Evolutionary conservation across 1,284 basidiomycete genomes (phyloP), one percentile per base, ranked within the genome.

Genomic region (Sparassis latifolia): DNA sequence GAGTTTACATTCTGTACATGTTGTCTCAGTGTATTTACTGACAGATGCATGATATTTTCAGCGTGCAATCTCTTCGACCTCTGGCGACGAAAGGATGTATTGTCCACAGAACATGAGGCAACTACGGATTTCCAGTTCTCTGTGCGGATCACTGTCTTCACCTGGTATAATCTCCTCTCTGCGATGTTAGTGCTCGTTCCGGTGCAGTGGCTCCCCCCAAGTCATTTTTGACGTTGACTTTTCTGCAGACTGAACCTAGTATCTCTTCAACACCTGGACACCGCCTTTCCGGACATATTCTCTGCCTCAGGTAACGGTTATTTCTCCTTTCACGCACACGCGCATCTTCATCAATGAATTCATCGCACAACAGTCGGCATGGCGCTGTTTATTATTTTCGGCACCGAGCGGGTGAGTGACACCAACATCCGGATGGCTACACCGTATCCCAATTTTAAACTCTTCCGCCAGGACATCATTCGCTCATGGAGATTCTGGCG

Each of bases 351-450:
- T 4, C 43, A 2, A 32, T 29, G 20, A 2, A 10, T 33, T 37
- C 33, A 42, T 30, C 9, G n/a, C 7, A 7, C 35, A 2, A 39
- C 38, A 66, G 65, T 60, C 33, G 61, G 61, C 2, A 52, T 61
- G 40, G 56, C 55, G 3, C 48, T 62, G 29, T 66, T 64, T 53
- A 27, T 62, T 30, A 51, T 62, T 4, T 63, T 65, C 42, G 57
- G 55, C 10, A 59, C 59, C 1, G 62, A 62, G 38, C 49, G 49
- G 3, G 64, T 66, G 52, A 7, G 58, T 50, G 20, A 29, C 7
- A 31, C 10, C 20, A 10, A 4, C 33, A 3, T 42, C 3, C 44
- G 2, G 4, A 12, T 39, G 20, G 20, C 20, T 20, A 20, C 20
- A 20, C 20, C 20, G 20, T 20, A 20, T 20, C 20, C 20, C 20